Base-by-base conservation (phyloP, 495 filamentous ascomycete species). In the Penicillium canariense region DNA sequence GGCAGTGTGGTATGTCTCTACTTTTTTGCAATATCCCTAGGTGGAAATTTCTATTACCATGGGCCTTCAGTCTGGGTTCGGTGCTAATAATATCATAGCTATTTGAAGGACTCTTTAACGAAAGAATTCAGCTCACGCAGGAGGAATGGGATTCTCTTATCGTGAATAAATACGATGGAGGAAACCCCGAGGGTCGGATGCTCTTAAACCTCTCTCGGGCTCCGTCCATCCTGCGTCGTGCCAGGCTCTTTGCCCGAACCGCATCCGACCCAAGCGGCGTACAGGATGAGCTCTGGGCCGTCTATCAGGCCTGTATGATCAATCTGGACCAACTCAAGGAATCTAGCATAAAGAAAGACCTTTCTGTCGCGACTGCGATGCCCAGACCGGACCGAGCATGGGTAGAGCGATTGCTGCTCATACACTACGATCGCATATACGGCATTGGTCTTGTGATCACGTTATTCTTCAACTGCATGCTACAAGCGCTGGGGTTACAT, bases 41-140 rank as follows among this genome's bases (percentile, higher is more conserved):
- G 35, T 30, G 11, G 9, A n/a, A 39, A 12, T 18, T n/a, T 18
- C 20, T 36, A 12, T 32, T 31, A 12, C 22, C 10, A 11, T 14
- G 5, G 6, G 6, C 30, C n/a, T n/a, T 32, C 30, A 32, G 30
- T 25, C 5, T 8, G 10, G 25, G 17, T 10, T 12, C 11, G 4
- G 22, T 46, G 17, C 46, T 62, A n/a, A 63, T 55, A 1, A 55
- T 12, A 17, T 14, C 8, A 38, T 26, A 76, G 75, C 56, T 77
- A 5, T 71, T 78, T 34, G 74, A 78, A 48, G 71, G 70, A 0
- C 47, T 78, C 12, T 71, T 68, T 47, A 73, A 72, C 28, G 57
- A 67, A 1, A 58, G 60, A 34, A 76, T 78, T n/a, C 46, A 66
- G 5, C 63, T 75, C 8, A 66, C 42, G 4, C 52, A 51, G 4